Conservation (phyloP, 2,329 filamentous ascomycete species). For the Monascus ruber region DNA sequence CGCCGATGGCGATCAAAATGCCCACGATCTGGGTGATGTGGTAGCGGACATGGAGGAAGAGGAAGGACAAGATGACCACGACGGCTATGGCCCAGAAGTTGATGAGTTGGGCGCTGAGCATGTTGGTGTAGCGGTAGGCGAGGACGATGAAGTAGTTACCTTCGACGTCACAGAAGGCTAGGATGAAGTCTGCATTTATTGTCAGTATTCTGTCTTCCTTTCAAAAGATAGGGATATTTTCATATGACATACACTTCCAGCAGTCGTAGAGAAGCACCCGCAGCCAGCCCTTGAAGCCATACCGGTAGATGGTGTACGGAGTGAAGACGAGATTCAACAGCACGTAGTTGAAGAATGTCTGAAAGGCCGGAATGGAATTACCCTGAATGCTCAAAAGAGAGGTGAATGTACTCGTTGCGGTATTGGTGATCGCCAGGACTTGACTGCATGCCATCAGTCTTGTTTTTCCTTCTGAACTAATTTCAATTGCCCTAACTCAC, state of each 20-base stretch:
- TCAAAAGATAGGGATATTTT: too few species aligned
- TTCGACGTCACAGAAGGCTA: slow-evolving; percentile 86
- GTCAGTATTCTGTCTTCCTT: not conserved
- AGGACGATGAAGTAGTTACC: slow-evolving; percentile 98
- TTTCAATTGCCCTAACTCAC: slow-evolving; percentile 25
- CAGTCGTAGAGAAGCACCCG: slow-evolving; percentile 57
- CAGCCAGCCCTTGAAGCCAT: slow-evolving; percentile 62
- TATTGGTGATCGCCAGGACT: slow-evolving; percentile 78
- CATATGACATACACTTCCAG: slow-evolving; percentile 57
- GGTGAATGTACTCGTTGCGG: slow-evolving; percentile 82
- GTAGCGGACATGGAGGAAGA: slow-evolving; percentile 79
- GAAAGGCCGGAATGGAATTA: slow-evolving; percentile 85
- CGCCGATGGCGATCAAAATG: slow-evolving; percentile 82
- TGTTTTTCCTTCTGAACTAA: too few species aligned
- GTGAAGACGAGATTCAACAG: slow-evolving; percentile 75
- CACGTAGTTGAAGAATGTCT: slow-evolving; percentile 90
- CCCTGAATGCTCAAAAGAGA: slow-evolving; percentile 56
- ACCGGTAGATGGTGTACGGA: slow-evolving; percentile 63
- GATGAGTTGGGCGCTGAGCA: slow-evolving; percentile 85
- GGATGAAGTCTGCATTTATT: slow-evolving; percentile 54
- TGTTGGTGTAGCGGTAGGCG: slow-evolving; percentile 84
- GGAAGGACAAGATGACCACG: slow-evolving; percentile 74
- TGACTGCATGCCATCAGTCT: slow-evolving; percentile 40
- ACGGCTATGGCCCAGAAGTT: slow-evolving; percentile 98
- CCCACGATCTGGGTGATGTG: slow-evolving; percentile 73